Percentiles rank a stretch among this genome's conserved stretches.
These are phyloP conservation scores for Trypanosomatidae sp. DNA, from an alignment of 208 protist species.

Conservation along the genomic window DNA sequence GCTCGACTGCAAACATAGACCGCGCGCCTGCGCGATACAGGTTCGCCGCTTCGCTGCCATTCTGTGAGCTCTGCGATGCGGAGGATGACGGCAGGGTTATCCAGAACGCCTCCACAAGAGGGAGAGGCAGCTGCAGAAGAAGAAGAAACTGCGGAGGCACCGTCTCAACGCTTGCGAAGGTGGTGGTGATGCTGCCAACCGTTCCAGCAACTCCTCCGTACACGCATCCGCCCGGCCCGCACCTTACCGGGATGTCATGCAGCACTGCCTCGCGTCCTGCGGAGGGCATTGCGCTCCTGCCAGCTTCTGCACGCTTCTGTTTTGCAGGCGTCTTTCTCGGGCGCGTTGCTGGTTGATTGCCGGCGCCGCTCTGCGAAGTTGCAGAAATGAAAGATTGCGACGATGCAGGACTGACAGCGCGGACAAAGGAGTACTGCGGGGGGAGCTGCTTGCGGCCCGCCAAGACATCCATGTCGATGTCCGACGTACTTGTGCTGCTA, in stretches of 20 bases:
- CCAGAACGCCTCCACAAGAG: slow-evolving; percentile 29
- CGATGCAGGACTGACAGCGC: neutral
- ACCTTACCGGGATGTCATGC: slow-evolving; percentile 17
- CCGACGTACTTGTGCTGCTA: slow-evolving; percentile 30
- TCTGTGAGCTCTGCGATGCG: neutral
- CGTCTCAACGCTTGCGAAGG: neutral
- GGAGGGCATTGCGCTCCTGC: neutral
- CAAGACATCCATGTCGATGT: slow-evolving; percentile 28
- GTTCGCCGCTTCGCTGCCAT: neutral
- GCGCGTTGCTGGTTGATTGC: neutral
- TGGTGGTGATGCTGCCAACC: neutral
- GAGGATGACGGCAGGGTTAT: slow-evolving; percentile 12
- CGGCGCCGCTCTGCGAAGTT: neutral
- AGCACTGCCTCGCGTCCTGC: too few species aligned
- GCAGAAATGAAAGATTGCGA: neutral
- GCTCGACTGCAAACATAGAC: neutral
- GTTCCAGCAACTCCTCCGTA: slow-evolving; percentile 1
- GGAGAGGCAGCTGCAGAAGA: slow-evolving; percentile 17
- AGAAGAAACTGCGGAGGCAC: neutral
- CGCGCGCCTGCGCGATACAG: neutral
- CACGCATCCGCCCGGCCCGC: slow-evolving; percentile 17
- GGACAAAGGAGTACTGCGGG: slow-evolving; percentile 4
- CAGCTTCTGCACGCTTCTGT: neutral
- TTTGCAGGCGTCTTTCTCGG: neutral
- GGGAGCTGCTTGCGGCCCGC: slow-evolving; percentile 21